Evolutionary conservation across 2,329 filamentous ascomycete genomes (phyloP), one percentile per base, ranked within the genome.

Genomic region (Neospermospora avenae): DNA sequence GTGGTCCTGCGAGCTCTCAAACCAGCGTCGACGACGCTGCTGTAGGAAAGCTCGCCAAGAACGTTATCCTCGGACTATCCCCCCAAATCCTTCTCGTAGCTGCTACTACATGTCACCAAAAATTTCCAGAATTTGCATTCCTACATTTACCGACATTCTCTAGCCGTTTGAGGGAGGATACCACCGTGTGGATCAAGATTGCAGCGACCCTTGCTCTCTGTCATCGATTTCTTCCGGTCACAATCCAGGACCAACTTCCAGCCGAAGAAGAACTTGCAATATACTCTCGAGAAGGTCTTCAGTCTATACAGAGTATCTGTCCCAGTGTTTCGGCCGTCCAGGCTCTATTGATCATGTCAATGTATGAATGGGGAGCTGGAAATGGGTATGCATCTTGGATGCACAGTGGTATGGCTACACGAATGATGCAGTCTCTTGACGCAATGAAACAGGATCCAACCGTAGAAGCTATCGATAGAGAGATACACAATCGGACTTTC

Each of bases 311-410:
- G 13, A 39, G 35, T 39, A 13, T 13, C 4, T 4, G 8, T 39
- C 35, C 35, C 13, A 39, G 35, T 13, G 4, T 39, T 39, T n/a
- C 35, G 28, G 67, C 74, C 0, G 74, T 77, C 0, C 76, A 78
- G 60, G 68, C 75, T 0, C 63, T 78, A n/a, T 69, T 78, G 0
- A 72, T 77, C 1, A 63, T 78, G 20, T 72, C 74, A 0, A 64
- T 77, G 0, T 73, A 77, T 20, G 77, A 78, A 68, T 79, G 77
- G 76, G 76, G 76, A 0, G 70, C 71, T 0, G 69, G 77, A 7
- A 71, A 77, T 25, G 76, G 76, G 14, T 75, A 78, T 53, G 76
- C 74, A 41, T 76, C 77, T 0, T 79, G 77, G 76, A 74, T 78
- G 61, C 74, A 76, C 39, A 76, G 71, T 37, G 75, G 75, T 22